Base-by-base conservation (phyloP, 2,329 filamentous ascomycete genomes). In the Tolypocladium pustulatum region DNA sequence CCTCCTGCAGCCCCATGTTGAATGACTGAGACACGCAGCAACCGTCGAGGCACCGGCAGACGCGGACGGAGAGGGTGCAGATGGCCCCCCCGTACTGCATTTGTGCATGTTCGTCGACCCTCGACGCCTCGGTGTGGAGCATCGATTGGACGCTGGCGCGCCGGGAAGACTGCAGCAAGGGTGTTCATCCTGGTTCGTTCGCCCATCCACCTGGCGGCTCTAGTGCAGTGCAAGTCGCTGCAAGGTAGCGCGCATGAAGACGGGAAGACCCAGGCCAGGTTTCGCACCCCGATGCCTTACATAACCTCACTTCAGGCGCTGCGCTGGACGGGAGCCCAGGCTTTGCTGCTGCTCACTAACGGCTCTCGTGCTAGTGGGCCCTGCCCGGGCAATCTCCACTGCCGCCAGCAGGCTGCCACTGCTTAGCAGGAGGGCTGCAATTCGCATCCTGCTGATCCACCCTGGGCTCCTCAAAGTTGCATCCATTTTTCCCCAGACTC, bases 391-490 rank as follows among this genome's bases (percentile, higher is more conserved):
- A 27, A 13, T 25, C 43, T 27, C 43, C 43, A 46, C 43, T 15
- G 43, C 43, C 43, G 43, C 43, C 43, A 17, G 12, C 41, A 46
- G 41, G 41, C 41, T 46, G 22, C 41, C 41, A 27, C 22, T 15
- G 46, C 46, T 30, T 4, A 49, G n/a, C 46, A 32, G 20, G 30
- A 34, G 30, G 30, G 49, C 49, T 34, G 30, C 49, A 22, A 6
- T 52, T 34, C 20, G 49, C 17, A 34, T 13, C 46, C 49, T 68
- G 63, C 67, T 70, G 67, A 69, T 68, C 67, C 65, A 68, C 66
- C 62, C 61, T 58, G 13, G n/a, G 12, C 22, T 17, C 58, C 57
- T 65, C 63, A 61, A 63, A 64, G 58, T 55, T 46, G 57, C 57
- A 55, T 58, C 54, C 53, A 25, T 56, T 52, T 55, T 46, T 57